Percentiles rank a stretch among this genome's conserved stretches.
These are phyloP conservation scores for Aegilops bicornis DNA, from an alignment of 176 grass and related monocot genomes.

Conservation along the genomic window DNA sequence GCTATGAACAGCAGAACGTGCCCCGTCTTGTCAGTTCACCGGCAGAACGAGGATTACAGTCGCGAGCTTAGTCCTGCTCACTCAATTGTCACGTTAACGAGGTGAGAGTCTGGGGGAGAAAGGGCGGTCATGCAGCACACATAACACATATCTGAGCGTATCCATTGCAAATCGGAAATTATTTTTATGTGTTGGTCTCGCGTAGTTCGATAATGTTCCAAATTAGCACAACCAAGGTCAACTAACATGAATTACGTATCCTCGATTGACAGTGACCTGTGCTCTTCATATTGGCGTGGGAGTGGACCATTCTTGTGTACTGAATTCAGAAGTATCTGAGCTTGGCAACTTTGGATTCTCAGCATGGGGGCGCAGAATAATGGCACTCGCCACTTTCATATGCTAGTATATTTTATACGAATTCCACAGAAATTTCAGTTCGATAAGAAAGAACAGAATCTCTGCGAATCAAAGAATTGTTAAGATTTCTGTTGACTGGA, in stretches of 20 bases:
- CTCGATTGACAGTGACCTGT: not conserved
- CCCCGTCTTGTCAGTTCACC: not conserved
- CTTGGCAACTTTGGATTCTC: not conserved
- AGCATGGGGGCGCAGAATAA: not conserved
- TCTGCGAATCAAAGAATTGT: not conserved
- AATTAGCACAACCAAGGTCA: not conserved
- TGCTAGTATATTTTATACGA: not conserved
- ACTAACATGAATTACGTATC: not conserved
- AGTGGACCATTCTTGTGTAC: not conserved
- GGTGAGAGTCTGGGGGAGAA: not conserved
- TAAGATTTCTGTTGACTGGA: not conserved
- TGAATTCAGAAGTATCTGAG: not conserved
- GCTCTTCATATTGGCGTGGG: constrained; percentile 1
- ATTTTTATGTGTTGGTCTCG: not conserved
- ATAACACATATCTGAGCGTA: constrained; percentile 1
- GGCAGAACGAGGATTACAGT: not conserved
- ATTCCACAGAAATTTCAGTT: not conserved
- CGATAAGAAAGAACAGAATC: not conserved
- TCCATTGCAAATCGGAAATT: not conserved
- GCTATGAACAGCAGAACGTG: not conserved
- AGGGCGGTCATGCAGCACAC: not conserved
- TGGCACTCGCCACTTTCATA: not conserved
- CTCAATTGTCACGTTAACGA: not conserved
- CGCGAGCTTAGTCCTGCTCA: not conserved
- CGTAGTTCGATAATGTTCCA: not conserved